Conservation (phyloP, 495 filamentous ascomycete species). For the Penicillium roqueforti region DNA sequence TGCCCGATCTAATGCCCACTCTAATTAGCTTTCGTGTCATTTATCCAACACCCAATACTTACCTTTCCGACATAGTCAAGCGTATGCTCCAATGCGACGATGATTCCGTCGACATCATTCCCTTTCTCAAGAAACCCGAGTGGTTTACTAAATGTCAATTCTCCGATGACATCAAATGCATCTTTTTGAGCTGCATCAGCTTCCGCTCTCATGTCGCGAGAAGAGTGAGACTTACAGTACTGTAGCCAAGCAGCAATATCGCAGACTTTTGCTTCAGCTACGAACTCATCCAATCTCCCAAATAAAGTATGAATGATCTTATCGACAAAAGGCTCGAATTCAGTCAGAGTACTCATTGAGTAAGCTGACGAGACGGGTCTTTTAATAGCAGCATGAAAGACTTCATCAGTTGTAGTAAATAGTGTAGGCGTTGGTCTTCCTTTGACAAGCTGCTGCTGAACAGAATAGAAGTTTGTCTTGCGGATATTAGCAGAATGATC, state of each 20-base stretch:
- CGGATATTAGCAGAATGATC: not conserved
- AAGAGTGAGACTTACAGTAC: not conserved
- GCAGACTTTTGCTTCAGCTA: not conserved
- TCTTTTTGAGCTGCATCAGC: not conserved
- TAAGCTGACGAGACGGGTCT: not conserved
- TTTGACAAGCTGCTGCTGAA: slow-evolving; percentile 12
- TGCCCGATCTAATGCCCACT: not conserved
- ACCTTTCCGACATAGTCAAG: not conserved
- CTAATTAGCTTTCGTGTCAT: not conserved
- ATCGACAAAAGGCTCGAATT: not conserved
- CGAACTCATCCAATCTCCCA: not conserved
- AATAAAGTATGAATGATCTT: not conserved
- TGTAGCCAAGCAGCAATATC: not conserved
- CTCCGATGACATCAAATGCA: not conserved
- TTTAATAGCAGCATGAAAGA: not conserved
- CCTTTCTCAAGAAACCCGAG: not conserved
- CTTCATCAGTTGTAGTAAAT: not conserved
- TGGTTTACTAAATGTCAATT: not conserved
- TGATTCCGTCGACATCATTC: not conserved
- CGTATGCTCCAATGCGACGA: not conserved
- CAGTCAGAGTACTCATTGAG: not conserved
- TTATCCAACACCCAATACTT: not conserved
- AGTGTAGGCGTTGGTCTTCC: not conserved
- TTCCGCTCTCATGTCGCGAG: not conserved
- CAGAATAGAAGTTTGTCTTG: slow-evolving; percentile 29